Conservation (phyloP, 2,329 filamentous ascomycete genomes). For the Eutypella sp. region DNA sequence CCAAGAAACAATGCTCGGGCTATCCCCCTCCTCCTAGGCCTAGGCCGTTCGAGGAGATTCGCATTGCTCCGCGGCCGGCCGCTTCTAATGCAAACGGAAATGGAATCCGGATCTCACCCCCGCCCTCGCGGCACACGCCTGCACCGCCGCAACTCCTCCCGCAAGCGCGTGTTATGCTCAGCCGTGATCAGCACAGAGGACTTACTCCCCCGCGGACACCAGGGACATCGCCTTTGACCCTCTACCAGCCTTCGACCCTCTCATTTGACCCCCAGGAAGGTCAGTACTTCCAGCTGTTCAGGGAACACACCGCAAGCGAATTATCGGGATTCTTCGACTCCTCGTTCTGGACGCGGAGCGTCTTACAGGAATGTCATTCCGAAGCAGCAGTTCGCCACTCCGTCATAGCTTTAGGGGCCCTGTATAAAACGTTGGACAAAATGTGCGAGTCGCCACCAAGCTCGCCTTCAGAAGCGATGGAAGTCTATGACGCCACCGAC, state of each 20-base stretch:
- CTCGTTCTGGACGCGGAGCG: conserved; percentile 59
- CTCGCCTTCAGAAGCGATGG: conserved; percentile 34
- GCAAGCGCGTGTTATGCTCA: conserved; percentile 2
- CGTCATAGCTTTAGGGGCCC: conserved; percentile 59
- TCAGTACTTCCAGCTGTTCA: conserved; percentile 59
- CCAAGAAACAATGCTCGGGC: conserved; percentile 54
- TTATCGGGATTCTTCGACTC: conserved; percentile 64
- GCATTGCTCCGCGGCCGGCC: conserved; percentile 21
- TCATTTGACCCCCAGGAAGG: conserved; percentile 47
- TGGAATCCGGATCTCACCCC: background rate
- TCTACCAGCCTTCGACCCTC: conserved; percentile 43
- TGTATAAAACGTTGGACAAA: conserved; percentile 63
- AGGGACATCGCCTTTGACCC: conserved; percentile 20
- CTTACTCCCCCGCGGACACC: conserved; percentile 32
- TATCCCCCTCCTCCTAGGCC: conserved; percentile 54
- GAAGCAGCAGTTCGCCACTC: conserved; percentile 59
- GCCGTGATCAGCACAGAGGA: conserved; percentile 1
- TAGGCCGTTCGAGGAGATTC: conserved; percentile 39
- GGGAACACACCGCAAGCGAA: conserved; percentile 55
- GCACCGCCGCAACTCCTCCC: conserved; percentile 7
- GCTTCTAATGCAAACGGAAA: conserved; percentile 1
- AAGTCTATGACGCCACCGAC: conserved; percentile 31
- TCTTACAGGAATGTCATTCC: conserved; percentile 58
- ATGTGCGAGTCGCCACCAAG: conserved; percentile 45
- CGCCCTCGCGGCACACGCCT: conserved; percentile 4